These are phyloP conservation scores for Cytospora piceicola DNA, from an alignment of 2,329 filamentous ascomycete genomes.

Conservation along the genomic window DNA sequence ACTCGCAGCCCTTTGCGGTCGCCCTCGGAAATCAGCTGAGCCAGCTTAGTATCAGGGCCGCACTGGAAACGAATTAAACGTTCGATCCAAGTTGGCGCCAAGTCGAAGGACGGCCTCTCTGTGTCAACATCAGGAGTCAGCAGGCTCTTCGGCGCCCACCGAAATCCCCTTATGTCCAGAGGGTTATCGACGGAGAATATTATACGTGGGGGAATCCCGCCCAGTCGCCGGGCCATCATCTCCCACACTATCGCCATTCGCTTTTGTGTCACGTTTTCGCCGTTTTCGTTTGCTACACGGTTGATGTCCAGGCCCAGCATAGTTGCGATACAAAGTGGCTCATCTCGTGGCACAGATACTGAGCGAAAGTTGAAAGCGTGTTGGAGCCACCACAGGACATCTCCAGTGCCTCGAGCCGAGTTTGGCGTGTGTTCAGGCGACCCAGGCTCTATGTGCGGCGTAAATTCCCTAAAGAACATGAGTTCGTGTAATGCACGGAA, in stretches of 20 bases:
- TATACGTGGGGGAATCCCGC: conserved; percentile 32
- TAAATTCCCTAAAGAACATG: background rate
- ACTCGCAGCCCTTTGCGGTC: background rate
- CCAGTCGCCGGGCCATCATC: conserved; percentile 28
- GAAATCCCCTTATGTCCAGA: conserved; percentile 34
- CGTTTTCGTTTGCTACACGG: conserved; percentile 28
- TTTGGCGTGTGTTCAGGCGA: background rate
- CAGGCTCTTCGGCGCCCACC: conserved; percentile 37
- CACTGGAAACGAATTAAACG: too few species aligned
- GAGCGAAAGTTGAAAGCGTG: conserved; percentile 36
- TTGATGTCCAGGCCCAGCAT: conserved; percentile 35
- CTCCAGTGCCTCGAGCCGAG: background rate
- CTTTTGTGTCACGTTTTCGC: conserved; percentile 13
- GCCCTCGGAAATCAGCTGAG: background rate
- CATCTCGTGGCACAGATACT: conserved; percentile 38
- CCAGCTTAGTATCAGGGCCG: background rate
- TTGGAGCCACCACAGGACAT: conserved; percentile 32
- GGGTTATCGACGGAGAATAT: conserved; percentile 36
- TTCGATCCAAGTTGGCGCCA: too few species aligned
- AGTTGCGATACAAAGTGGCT: conserved; percentile 39
- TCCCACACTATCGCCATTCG: conserved; percentile 37
- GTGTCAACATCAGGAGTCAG: conserved; percentile 9
- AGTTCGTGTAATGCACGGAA: background rate
- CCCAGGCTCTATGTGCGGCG: background rate
- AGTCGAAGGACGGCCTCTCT: too few species aligned